Percentiles rank a stretch among this genome's conserved stretches.
Evolutionary conservation across 73 alveolate genomes (phyloP).

Genomic region (Blepharisma japonicum): DNA sequence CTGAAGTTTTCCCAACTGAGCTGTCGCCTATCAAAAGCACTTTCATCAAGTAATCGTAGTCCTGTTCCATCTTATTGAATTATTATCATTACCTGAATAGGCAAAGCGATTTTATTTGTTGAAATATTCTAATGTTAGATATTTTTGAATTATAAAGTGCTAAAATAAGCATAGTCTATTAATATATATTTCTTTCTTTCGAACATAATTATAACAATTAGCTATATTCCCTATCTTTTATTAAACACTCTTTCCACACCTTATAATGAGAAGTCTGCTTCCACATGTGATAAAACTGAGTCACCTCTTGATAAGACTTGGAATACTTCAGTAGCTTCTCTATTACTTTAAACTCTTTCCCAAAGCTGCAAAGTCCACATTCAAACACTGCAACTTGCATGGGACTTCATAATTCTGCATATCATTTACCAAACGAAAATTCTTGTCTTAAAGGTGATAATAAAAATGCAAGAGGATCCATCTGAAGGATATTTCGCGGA

Average conservation of each 20-base stretch:
- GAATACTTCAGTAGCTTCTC: neutral
- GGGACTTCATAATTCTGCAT: neutral
- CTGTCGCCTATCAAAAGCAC: constrained; percentile 56
- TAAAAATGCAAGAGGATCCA: neutral
- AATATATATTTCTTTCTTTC: too few relatives aligned
- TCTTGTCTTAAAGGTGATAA: neutral
- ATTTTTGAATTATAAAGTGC: too few relatives aligned
- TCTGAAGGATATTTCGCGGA: neutral
- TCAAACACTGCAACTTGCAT: constrained; percentile 6
- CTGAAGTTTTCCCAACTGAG: constrained; percentile 55
- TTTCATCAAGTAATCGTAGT: constrained; percentile 54
- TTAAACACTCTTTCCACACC: neutral
- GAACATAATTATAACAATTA: too few relatives aligned
- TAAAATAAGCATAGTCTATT: too few relatives aligned
- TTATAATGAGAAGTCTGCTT: constrained; percentile 8
- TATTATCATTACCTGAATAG: too few relatives aligned
- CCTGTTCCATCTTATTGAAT: constrained; percentile 28
- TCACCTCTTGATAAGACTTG: neutral
- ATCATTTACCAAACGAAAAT: neutral
- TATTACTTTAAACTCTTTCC: neutral
- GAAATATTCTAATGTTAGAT: too few relatives aligned
- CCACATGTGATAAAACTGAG: neutral
- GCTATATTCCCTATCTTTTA: too few relatives aligned
- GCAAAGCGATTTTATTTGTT: too few relatives aligned
- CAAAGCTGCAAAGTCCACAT: neutral